Evolutionary conservation across 2,329 filamentous ascomycete species (phyloP).

Genomic region (Akanthomyces uredinophilus): DNA sequence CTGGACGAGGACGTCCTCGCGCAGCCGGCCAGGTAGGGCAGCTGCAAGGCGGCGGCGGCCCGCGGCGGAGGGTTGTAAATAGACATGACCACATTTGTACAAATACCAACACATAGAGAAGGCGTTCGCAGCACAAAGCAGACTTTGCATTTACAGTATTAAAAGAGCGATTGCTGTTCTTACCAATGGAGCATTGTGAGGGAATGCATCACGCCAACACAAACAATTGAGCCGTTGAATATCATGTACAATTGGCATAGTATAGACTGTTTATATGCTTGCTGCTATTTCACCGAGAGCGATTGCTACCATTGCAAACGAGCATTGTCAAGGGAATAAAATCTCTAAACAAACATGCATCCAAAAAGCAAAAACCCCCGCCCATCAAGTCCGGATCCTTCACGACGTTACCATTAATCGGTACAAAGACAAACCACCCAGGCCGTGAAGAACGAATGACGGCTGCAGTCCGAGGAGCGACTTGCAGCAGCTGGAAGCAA

Average conservation of each 20-base stretch:
- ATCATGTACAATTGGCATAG: background rate
- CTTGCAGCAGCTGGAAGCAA: too few species aligned
- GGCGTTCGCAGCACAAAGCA: too few species aligned
- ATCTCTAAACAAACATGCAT: background rate
- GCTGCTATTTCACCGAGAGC: background rate
- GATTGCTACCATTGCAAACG: background rate
- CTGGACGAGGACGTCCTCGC: constrained; percentile 77
- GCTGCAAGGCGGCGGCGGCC: background rate
- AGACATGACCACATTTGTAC: background rate
- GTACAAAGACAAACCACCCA: background rate
- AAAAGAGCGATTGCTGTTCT: too few species aligned
- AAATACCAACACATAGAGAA: too few species aligned
- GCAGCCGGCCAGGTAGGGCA: background rate
- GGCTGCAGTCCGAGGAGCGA: too few species aligned
- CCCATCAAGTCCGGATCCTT: background rate
- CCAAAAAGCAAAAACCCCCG: background rate
- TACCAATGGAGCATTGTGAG: too few species aligned
- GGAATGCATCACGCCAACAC: background rate
- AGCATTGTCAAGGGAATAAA: background rate
- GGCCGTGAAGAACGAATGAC: too few species aligned
- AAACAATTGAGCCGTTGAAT: background rate
- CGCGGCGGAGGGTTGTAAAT: background rate
- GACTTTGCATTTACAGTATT: too few species aligned
- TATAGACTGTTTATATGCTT: background rate
- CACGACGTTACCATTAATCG: background rate